A percentile compares a stretch with the other conserved stretches of the same genome.
These are phyloP conservation scores for Physaria fendleri DNA, from an alignment of 345 rosid genomes.

Conservation along the genomic window DNA sequence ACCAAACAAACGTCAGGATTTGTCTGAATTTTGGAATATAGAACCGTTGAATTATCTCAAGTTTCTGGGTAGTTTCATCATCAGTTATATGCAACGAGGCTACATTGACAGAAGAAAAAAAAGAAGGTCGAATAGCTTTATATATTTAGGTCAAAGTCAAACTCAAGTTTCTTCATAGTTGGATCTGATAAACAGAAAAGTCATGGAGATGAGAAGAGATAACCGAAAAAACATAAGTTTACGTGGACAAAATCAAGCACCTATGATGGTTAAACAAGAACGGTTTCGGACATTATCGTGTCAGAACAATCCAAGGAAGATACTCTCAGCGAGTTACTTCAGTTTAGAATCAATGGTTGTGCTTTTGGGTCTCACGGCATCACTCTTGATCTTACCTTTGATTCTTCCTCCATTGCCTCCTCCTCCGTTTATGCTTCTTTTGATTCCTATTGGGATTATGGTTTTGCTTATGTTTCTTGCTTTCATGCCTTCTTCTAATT, in stretches of 20 bases:
- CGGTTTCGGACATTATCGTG: constrained; percentile 25
- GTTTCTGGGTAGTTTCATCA: too few species aligned
- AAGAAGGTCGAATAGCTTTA: neutral
- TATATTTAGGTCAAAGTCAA: neutral
- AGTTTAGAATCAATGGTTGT: constrained; percentile 56
- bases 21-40: too few species aligned
- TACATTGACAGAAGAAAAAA: constrained; percentile 1
- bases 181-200: too few species aligned
- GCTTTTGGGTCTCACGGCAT: constrained; percentile 56
- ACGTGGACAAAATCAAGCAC: constrained; percentile 1
- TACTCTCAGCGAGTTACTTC: constrained; percentile 45
- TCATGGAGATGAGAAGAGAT: constrained; percentile 29
- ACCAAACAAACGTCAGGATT: too few species aligned
- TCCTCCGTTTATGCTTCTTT: constrained; percentile 70
- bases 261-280: constrained; percentile 25
- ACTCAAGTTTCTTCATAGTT: constrained; percentile 7
- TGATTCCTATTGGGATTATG: constrained; percentile 64
- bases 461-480: constrained; percentile 64
- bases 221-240: constrained; percentile 14
- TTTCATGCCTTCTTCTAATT: constrained; percentile 51
- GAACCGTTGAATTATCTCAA: too few species aligned
- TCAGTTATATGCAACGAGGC: too few species aligned
- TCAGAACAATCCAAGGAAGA: constrained; percentile 32
- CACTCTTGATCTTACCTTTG: constrained; percentile 68
- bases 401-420: constrained; percentile 82